A percentile compares a stretch with the other conserved stretches of the same genome.
These are phyloP conservation scores for Talaromyces trachyspermus DNA, from an alignment of 495 filamentous ascomycete species.

Conservation along the genomic window DNA sequence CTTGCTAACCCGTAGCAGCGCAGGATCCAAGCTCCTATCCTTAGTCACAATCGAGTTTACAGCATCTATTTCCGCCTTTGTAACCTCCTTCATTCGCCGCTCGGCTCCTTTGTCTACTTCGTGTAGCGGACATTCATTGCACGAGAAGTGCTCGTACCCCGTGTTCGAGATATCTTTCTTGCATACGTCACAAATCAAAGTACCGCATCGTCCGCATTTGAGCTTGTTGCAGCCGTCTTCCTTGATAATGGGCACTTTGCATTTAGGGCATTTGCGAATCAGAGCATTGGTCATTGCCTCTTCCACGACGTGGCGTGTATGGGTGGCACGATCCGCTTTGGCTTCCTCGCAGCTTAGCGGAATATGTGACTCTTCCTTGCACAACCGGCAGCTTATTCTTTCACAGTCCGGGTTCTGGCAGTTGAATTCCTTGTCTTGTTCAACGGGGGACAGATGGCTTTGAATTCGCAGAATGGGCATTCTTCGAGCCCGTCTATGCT, in stretches of 20 bases:
- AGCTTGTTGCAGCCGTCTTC: conserved; percentile 82
- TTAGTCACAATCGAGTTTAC: conserved; percentile 26
- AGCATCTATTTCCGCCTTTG: conserved; percentile 53
- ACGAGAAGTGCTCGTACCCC: conserved; percentile 21
- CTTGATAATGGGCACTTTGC: conserved; percentile 60
- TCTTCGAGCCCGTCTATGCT: conserved; percentile 56
- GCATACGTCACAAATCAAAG: conserved; percentile 64
- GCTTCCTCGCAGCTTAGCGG: conserved; percentile 66
- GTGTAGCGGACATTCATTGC: conserved; percentile 54
- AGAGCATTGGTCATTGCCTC: conserved; percentile 78
- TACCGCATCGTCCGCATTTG: conserved; percentile 56
- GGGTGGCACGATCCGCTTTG: conserved; percentile 49
- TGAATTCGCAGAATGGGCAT: conserved; percentile 81
- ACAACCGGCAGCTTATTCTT: conserved; percentile 64
- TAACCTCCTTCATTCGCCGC: conserved; percentile 59
- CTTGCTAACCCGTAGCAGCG: neutral
- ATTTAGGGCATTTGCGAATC: conserved; percentile 55
- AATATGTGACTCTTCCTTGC: conserved; percentile 64
- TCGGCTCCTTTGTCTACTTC: conserved; percentile 46
- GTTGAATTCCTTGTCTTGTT: conserved; percentile 66
- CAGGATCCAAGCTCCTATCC: conserved; percentile 9
- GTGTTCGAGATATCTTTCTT: conserved; percentile 32
- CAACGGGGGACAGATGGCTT: conserved; percentile 61
- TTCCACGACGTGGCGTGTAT: conserved; percentile 60
- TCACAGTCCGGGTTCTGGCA: conserved; percentile 62